Evolutionary conservation across 257 asterid species (phyloP), one percentile per base, ranked within the genome.

Genomic region (Jasminum sambac): DNA sequence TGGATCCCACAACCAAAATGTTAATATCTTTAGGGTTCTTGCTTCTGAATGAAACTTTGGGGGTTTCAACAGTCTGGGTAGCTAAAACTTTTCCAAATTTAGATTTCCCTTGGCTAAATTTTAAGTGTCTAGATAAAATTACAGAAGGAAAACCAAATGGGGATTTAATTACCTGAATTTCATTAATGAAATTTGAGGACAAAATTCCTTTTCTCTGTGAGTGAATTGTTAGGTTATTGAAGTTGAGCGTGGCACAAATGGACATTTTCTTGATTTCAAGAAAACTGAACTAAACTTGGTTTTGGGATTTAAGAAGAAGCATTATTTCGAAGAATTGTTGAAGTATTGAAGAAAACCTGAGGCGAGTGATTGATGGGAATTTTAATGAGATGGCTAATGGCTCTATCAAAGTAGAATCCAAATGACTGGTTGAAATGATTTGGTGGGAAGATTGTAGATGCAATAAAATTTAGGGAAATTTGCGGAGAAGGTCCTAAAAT

Each of bases 1-100:
- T 94, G 36, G 99, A 88, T 34, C 99, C 97, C 78, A 88, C 96
- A 24, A 89, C 95, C 69, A 91, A 69, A 68, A 94, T 87, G 43
- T 88, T 94, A 13, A 91, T 73, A 37, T 89, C 96, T 63, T 81
- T 83, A 8, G 96, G 91, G 63, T 63, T 82, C 74, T 84, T 89
- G 81, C 58, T 79, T 68, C 99, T 91, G 80, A 89, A 88, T 13
- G 96, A 88, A 37, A 38, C 23, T 69, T 71, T 72, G 46, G 89
- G 75, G 25, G 83, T 24, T 76, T 85, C 94, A 61, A 71, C 74
- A 65, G 73, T 26, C 63, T 81, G 69, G 39, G 81, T 19, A 55
- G 92, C 78, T 75, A 87, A 84, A 73, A 76, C 77, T 14, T 77
- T 67, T 6, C 75, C 72, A 67, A 74, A 70, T 24, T 78, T 84